Conservation (phyloP, 331 rosid genomes). For the Malus hybrid region DNA sequence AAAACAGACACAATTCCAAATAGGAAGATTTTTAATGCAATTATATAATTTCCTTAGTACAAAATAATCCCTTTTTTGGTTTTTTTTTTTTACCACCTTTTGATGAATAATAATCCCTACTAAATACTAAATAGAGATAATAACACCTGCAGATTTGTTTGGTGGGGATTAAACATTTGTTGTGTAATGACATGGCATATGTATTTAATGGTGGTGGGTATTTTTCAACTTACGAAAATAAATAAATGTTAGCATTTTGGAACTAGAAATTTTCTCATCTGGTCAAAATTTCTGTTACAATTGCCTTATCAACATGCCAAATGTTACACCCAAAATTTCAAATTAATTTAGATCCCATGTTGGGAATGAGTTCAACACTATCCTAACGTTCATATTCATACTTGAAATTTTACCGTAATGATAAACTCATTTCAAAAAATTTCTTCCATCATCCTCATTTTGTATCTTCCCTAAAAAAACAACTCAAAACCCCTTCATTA, state of each 20-base stretch:
- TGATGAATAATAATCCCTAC: too few relatives aligned
- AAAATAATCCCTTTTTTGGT: not conserved
- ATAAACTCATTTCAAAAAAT: too few relatives aligned
- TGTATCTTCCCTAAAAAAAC: not conserved
- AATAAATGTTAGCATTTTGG: not conserved
- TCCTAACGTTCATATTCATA: too few relatives aligned
- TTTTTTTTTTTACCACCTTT: too few relatives aligned
- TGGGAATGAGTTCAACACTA: too few relatives aligned
- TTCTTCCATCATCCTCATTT: not conserved
- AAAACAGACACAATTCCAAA: not conserved
- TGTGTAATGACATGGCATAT: not conserved
- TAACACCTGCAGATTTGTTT: not conserved
- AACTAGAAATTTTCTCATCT: not conserved
- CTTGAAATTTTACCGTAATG: too few relatives aligned
- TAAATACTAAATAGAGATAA: not conserved
- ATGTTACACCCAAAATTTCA: not conserved
- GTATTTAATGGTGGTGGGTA: constrained; percentile 13
- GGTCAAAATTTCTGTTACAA: constrained; percentile 38
- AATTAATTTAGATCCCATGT: too few relatives aligned
- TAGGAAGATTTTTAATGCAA: not conserved
- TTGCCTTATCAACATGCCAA: not conserved
- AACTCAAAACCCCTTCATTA: constrained; percentile 16
- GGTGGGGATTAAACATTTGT: not conserved
- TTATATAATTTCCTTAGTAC: not conserved
- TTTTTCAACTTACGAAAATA: constrained; percentile 14